Base-by-base conservation (phyloP, 371 early-diverging fungal species). In the Mucor sp. region DNA sequence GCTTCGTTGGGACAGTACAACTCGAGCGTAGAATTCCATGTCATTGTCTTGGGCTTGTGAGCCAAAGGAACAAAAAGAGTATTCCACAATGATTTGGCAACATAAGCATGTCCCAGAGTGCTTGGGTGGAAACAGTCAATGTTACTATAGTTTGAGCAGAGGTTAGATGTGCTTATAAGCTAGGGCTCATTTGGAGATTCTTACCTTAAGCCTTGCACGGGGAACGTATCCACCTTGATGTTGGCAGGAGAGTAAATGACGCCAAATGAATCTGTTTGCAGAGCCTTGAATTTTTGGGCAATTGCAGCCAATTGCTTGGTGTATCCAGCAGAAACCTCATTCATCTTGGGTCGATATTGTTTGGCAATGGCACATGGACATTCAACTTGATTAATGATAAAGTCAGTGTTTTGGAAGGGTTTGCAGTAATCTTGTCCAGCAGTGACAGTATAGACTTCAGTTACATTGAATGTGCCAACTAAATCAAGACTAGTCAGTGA, bases 241-340 rank as follows among this genome's bases (percentile, higher is more conserved):
- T 65, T 65, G 11, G 68, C 68, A 41, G 72, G 72, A 6, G 65
- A 61, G 43, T 56, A 72, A 33, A 72, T 68, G 8, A 72, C 72
- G 37, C 64, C 72, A 41, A 72, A 72, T 15, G 61, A 25, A 35
- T 58, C 62, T 15, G 59, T 63, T 44, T 62, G 27, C 7, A 53
- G 3, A 47, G 68, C 63, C 7, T 75, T 63, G 53, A 78, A 58
- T 41, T 80, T 73, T 37, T 71, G 60, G 12, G 79, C 86, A 6
- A 87, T 70, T 11, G 65, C 58, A 4, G 47, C 65, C 44, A 91
- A 69, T 56, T 73, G 66, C 56, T 67, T 41, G 48, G 78, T 70
- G 70, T 91, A 91, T 15, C 41, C 66, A 41, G 33, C 71, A 47
- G 67, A 35, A 12, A 67, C 56, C 28, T 37, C 28, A 35, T 67